These are phyloP conservation scores for Platismatia glauca DNA, from an alignment of 495 filamentous ascomycete genomes.

Conservation along the genomic window DNA sequence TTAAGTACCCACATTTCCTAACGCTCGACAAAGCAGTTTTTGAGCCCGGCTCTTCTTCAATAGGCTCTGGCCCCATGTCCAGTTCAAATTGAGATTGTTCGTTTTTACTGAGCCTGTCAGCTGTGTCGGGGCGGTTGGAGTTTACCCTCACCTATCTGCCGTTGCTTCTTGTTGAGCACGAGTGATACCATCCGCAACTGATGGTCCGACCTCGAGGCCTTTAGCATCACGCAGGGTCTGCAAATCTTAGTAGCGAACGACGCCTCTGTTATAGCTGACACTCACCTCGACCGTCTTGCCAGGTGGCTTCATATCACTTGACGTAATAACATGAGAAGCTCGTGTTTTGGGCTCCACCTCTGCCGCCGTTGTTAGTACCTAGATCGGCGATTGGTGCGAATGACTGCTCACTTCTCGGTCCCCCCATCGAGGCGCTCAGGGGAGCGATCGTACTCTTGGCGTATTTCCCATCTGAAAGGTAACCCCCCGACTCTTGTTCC, in stretches of 20 bases:
- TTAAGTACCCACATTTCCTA: slow-evolving; percentile 74
- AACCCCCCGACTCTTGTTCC: too few relatives aligned
- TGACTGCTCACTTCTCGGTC: too few relatives aligned
- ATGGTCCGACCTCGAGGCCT: slow-evolving; percentile 60
- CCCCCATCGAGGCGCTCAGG: too few relatives aligned
- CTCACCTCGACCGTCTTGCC: slow-evolving; percentile 19
- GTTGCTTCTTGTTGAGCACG: slow-evolving; percentile 73
- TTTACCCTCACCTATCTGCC: slow-evolving; percentile 37
- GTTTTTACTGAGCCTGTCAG: slow-evolving; percentile 32
- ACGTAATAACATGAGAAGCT: too few relatives aligned
- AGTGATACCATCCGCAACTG: slow-evolving; percentile 71
- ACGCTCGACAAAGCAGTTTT: slow-evolving; percentile 84
- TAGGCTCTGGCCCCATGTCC: slow-evolving; percentile 85
- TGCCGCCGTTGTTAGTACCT: too few relatives aligned
- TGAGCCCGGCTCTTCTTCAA: slow-evolving; percentile 82
- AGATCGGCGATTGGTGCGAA: too few relatives aligned
- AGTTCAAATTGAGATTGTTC: slow-evolving; percentile 77
- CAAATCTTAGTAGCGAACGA: slow-evolving; percentile 10
- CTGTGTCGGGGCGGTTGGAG: not conserved
- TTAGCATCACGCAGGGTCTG: slow-evolving; percentile 47
- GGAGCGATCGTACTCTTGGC: too few relatives aligned
- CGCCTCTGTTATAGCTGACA: not conserved
- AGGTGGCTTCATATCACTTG: too few relatives aligned
- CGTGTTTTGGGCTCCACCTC: too few relatives aligned
- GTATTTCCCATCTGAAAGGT: too few relatives aligned